Evolutionary conservation across 139 green algal genomes (phyloP).

Genomic region (Chlamydomonas incerta): DNA sequence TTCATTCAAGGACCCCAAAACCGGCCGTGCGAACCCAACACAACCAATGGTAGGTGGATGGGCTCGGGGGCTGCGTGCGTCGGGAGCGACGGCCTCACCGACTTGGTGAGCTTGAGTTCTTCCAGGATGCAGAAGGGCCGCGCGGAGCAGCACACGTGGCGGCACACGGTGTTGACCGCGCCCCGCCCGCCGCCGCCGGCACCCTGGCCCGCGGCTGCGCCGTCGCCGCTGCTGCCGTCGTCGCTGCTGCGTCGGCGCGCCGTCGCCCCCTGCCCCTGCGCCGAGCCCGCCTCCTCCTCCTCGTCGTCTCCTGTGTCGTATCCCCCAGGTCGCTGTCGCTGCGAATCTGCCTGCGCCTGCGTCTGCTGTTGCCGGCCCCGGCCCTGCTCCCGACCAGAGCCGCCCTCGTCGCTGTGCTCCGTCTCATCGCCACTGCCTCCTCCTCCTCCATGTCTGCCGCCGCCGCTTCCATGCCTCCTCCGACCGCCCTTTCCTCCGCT

Average conservation of each 20-base stretch:
- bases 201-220: background rate
- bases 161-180: slow-evolving; percentile 57
- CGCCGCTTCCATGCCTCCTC: background rate
- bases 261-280: background rate
- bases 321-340: no score
- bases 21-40: no score
- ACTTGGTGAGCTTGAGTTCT: slow-evolving; percentile 52
- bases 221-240: no score
- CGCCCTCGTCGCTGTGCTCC: background rate
- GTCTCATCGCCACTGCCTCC: background rate
- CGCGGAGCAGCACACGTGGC: slow-evolving; percentile 57
- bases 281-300: background rate
- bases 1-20: no score
- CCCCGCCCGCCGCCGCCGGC: background rate
- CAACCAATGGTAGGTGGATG: no score
- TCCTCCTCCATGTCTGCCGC: background rate
- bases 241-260: no score
- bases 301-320: no score
- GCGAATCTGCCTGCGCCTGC: background rate
- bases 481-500: background rate
- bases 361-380: background rate
- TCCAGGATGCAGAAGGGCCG: slow-evolving; percentile 66
- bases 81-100: slow-evolving; percentile 22
- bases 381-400: background rate
- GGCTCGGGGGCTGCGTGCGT: no score